A percentile compares a stretch with the other conserved stretches of the same genome.
Evolutionary conservation across 2,329 filamentous ascomycete species (phyloP).

Genomic region (Talaromyces sp.): DNA sequence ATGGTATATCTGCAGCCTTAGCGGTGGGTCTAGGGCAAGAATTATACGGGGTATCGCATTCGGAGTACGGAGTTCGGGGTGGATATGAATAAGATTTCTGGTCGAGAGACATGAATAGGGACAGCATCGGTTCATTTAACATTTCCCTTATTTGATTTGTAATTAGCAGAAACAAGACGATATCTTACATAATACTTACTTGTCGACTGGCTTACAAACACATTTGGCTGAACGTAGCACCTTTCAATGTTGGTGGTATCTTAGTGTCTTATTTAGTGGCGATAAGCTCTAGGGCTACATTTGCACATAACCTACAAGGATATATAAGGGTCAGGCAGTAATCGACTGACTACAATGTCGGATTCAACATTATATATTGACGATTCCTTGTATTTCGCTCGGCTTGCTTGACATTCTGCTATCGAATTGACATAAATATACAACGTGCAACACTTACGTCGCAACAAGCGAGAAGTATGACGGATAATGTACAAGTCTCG

Average conservation of each 20-base stretch:
- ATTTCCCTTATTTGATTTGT: not conserved
- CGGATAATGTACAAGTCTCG: not conserved
- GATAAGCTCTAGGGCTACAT: not conserved
- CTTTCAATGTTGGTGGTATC: not conserved
- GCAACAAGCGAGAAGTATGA: not conserved
- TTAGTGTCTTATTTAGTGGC: not conserved
- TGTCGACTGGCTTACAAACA: not conserved
- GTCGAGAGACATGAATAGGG: not conserved
- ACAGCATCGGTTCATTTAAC: not conserved
- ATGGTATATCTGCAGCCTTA: not conserved
- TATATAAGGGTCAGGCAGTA: no score
- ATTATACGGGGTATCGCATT: not conserved
- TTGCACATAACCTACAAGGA: no score
- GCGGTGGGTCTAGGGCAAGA: not conserved
- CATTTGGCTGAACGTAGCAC: not conserved
- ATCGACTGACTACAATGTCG: not conserved
- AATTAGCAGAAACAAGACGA: not conserved
- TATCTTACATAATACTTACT: no score
- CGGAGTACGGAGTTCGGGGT: constrained; percentile 9
- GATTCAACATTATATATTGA: not conserved
- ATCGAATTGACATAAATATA: not conserved
- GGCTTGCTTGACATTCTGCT: not conserved
- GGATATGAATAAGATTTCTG: not conserved
- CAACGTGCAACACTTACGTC: not conserved
- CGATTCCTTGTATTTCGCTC: no score